Evolutionary conservation across 2,329 filamentous ascomycete species (phyloP), one percentile per base, ranked within the genome.

Genomic region (Sporothrix curviconia): DNA sequence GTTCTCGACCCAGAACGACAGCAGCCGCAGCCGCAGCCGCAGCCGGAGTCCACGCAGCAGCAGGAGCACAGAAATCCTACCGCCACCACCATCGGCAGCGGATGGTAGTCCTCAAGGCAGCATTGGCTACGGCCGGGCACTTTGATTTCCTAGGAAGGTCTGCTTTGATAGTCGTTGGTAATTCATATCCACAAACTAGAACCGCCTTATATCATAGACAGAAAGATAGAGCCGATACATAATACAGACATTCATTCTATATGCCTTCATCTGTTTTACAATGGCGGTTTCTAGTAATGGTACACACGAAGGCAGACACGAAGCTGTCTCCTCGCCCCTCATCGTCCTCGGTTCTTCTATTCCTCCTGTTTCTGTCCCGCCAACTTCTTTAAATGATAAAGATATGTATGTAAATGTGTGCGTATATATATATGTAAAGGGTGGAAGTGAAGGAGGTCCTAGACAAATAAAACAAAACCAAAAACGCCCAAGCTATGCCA

Each of bases 401-500:
- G n/a, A n/a, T n/a, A n/a, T n/a, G 22, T 51, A 51, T 51, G 49
- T 39, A 39, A 17, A 11, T 28, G n/a, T 24, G 46, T 12, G 17
- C 5, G 25, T 50, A 40, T 19, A 24, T 17, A 30, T 50, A 36
- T 50, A 50, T 50, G 17, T 19, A 28, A 32, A 14, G 7, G 30
- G 43, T 46, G 22, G 14, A 46, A 28, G 17, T 36, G 30, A 50
- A 36, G 32, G 8, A 11, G n/a, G n/a, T 7, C 46, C 2, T 15
- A 8, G 47, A 39, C 42, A 22, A 42, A n/a, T 24, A 30, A 56
- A 25, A 25, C 43, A 56, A 54, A 49, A 39, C 17, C 22, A 36
- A 49, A 69, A 78, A 78, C 76, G 76, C 76, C 76, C 65, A 37
- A 74, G 75, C 76, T 72, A 79, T 78, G 76, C 76, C 69, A 68